Evolutionary conservation across 192 early-diverging fungal species (phyloP).

Genomic region (Backusella liffmaniae): DNA sequence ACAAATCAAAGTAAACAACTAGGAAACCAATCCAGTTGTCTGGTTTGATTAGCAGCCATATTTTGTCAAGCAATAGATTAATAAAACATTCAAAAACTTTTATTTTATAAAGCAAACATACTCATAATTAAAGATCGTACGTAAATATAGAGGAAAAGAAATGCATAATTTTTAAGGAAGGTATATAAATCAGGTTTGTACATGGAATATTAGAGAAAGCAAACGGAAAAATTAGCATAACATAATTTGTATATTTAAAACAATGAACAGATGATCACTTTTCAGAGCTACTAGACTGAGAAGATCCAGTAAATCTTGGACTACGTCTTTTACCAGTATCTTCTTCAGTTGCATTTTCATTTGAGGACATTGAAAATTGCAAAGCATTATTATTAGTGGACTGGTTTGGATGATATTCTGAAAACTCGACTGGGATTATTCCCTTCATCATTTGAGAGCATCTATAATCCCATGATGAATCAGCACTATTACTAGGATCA

Average conservation of each 20-base stretch:
- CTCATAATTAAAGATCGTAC: background rate
- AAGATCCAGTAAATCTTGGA: background rate
- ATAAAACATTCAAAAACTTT: background rate
- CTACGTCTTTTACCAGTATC: background rate
- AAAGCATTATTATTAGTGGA: background rate
- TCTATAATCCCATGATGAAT: background rate
- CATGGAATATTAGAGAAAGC: background rate
- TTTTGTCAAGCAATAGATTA: too few relatives aligned
- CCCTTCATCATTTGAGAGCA: constrained; percentile 7
- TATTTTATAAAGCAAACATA: background rate
- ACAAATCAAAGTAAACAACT: too few relatives aligned
- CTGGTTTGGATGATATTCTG: background rate
- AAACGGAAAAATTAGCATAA: background rate
- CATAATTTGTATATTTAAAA: background rate
- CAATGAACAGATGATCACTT: background rate
- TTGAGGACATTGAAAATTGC: background rate
- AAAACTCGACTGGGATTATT: constrained; percentile 10
- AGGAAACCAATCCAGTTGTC: too few relatives aligned
- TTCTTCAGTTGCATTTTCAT: background rate
- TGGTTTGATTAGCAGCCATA: too few relatives aligned
- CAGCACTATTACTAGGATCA: background rate
- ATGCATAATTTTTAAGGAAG: background rate
- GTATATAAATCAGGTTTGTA: background rate
- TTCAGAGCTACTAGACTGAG: background rate
- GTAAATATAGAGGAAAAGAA: background rate